Evolutionary conservation across 805 yeast genomes (phyloP), one percentile per base, ranked within the genome.

Genomic region (Cyberlindnera nakhonratchasimensis): DNA sequence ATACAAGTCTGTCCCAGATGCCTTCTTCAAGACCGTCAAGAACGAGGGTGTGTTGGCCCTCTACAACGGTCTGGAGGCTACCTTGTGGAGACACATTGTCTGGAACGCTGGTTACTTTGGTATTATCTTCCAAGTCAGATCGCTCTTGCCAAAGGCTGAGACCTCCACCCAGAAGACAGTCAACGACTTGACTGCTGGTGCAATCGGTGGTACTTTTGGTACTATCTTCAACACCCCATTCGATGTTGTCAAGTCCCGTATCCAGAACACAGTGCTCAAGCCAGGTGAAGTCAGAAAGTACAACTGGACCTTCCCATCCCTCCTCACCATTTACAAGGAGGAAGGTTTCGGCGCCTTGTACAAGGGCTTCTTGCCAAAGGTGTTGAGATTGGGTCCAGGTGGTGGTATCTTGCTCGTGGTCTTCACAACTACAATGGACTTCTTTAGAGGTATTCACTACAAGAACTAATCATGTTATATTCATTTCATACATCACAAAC

Each of bases 51-150:
- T 78, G 2, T 65, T 87, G 44, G 89, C 96, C 22, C 67, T 93
- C 59, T 93, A 91, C 67, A 88, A 87, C 62, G 99, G 99, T 46
- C 72, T 93, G 53, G 99, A 93, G 70, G 89, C 97, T 21, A 93
- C 99, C 9, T 67, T 93, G 61, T 93, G 96, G 96, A 86, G 99
- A 76, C 98, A 93, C 64, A 78, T 87, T 46, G 70, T 79, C 46
- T 93, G 99, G 99, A 93, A 93, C 68, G 96, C 96, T 34, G 98
- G 98, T 46, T 93, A 93, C 70, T 93, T 93, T 63, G 99, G 99
- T 51, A 78, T 85, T 54, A 93, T 93, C 56, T 86, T 80, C 79
- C 96, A 88, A 70, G 82, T 88, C 43, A 79, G 96, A 65, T 57
- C 71, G 7, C 53, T 87, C 49, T 72, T 93, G 68, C 98, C 98